phyloP scores from a whole-genome alignment of 2,329 filamentous ascomycete genomes.

The Venturiaceae sp. region DNA sequence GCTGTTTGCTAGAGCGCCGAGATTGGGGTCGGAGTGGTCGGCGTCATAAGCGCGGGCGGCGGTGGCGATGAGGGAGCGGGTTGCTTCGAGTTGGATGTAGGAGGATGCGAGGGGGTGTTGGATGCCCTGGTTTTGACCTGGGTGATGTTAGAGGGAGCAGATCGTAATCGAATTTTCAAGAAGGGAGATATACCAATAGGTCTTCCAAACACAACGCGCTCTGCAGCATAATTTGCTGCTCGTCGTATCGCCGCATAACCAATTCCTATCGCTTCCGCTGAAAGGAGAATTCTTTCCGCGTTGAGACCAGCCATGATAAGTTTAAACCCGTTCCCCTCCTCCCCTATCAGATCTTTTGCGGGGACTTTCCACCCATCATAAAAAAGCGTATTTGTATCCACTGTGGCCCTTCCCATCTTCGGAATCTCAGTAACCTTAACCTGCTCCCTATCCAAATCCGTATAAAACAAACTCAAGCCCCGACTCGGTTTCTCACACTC shows the following conservation, averaged over 20 bases:
- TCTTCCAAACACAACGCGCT: slow-evolving; percentile 55
- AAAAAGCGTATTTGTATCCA: slow-evolving; percentile 34
- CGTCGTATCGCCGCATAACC: slow-evolving; percentile 33
- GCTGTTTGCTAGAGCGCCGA: slow-evolving; percentile 48
- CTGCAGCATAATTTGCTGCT: slow-evolving; percentile 56
- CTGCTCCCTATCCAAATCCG: slow-evolving; percentile 24
- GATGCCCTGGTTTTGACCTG: slow-evolving; percentile 50
- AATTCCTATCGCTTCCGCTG: slow-evolving; percentile 40
- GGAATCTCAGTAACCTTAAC: slow-evolving; percentile 34
- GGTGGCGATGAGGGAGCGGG: slow-evolving; percentile 56
- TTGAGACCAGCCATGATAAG: slow-evolving; percentile 69
- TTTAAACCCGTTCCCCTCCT: slow-evolving; percentile 35
- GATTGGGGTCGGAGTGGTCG: slow-evolving; percentile 25
- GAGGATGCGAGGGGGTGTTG: slow-evolving; percentile 56
- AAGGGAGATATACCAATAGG: slow-evolving; percentile 53
- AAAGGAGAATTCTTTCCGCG: slow-evolving; percentile 63
- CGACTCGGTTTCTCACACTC: slow-evolving; percentile 31
- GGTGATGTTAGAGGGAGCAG: not conserved
- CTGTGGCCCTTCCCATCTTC: slow-evolving; percentile 35
- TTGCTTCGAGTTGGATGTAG: slow-evolving; percentile 56
- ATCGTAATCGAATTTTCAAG: too few relatives aligned
- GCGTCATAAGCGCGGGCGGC: slow-evolving; percentile 53
- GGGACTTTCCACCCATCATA: slow-evolving; percentile 36
- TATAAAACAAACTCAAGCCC: slow-evolving; percentile 36
- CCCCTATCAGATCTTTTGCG: slow-evolving; percentile 26